Base-by-base conservation (phyloP, 176 grass and related monocot genomes). In the Aechmea fasciata region DNA sequence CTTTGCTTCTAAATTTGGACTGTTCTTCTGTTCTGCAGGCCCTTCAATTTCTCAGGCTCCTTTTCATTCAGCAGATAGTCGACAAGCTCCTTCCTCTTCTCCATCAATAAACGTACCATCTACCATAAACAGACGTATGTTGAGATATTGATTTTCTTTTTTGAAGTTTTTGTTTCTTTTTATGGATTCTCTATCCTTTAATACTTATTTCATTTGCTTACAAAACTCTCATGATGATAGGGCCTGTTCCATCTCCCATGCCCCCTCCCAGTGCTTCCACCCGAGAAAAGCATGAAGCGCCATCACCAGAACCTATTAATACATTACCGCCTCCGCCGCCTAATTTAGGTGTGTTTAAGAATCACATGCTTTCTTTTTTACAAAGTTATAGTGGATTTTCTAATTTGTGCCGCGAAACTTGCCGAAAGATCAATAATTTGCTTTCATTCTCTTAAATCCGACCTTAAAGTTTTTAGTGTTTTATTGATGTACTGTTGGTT, bases 291-390 rank as follows among this genome's bases (percentile, higher is more conserved):
- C 85, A 80, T 28, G 71, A 70, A 57, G 67, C 78, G 78, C 73
- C 73, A 54, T 70, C 82, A 71, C 77, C 85, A 78, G 62, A 23
- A 49, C 83, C 81, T 71, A 50, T 77, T 57, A 86, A 62, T 80
- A 15, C 77, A 25, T 69, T 88, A 49, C 75, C 81, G 11, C 90
- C 87, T 71, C 82, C 87, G 77, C 72, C 90, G 19, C 81, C 78
- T 85, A 90, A 75, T 84, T 77, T 83, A 77, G 77, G 95, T 94
- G 90, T 67, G 86, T 33, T 51, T 26, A 18, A 24, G 33, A 79
- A 19, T 61, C 15, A 19, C 55, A 22, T 18, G 55, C 13, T 19
- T 59, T 55, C 10, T 18, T 54, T 11, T 11, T 59, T 6, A 17
- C 55, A 22, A 22, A 61, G 55, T 61, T 61, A 18, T 41, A 41